Base-by-base conservation (phyloP, 1,284 basidiomycete species). In the Ustilago lituana region DNA sequence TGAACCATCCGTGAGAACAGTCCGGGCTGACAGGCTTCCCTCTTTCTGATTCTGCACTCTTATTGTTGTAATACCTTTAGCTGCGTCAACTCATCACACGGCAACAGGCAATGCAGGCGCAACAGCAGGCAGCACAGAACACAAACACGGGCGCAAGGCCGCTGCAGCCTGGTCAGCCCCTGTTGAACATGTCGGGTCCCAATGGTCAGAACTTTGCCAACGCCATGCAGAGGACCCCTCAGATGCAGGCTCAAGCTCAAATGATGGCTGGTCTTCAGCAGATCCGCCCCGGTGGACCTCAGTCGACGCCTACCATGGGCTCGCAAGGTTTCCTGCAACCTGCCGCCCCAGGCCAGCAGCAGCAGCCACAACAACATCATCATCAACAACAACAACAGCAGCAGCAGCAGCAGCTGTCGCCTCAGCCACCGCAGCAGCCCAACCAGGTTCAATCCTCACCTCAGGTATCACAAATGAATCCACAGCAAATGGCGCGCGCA, bases 181-280 rank as follows among this genome's bases (percentile, higher is more conserved):
- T 41, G 49, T 61, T 49, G 46, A 65, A 59, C 60, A 36, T 53
- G 36, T 38, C 36, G 24, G 41, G 36, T 26, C 31, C 31, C 43
- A 67, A 52, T 31, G 55, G 55, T 14, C 76, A 76, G 24, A 59
- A 58, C 19, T 72, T 67, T 46, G 63, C 65, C 36, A 72, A 70
- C 19, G 51, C 63, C 5, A 48, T 68, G n/a, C 66, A 72, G 38
- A 64, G 73, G 19, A 67, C 68, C 9, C 74, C 69, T 11, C 56
- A 69, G 22, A 66, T 74, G 65, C 69, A 73, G 15, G 60, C 73
- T 2, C 69, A 73, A 43, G 64, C 71, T 4, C 73, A 69, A 38
- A 73, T 77, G 57, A 65, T 77, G 55, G 69, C 54, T 22, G 65
- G 65, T 35, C 43, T 65, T 4, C 70, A 68, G 45, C 69, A 72